These are phyloP conservation scores for Fusarium musae DNA, from an alignment of 2,329 filamentous ascomycete species.

Conservation along the genomic window DNA sequence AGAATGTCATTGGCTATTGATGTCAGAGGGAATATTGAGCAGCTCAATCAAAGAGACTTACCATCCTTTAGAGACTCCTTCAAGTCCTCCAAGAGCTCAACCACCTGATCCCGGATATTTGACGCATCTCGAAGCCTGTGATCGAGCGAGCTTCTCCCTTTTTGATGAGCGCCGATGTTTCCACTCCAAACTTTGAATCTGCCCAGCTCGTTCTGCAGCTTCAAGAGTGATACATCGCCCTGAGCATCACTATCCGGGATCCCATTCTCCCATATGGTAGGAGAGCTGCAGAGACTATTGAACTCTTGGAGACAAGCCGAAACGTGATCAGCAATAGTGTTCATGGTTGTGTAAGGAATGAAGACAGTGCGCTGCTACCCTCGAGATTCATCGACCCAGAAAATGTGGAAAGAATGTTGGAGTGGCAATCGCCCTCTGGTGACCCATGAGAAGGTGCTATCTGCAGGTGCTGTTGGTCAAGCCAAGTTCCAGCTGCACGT, in stretches of 20 bases:
- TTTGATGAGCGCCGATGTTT: slow-evolving; percentile 1
- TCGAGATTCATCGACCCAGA: rapidly evolving
- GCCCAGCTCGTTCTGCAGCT: not conserved
- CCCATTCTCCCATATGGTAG: rapidly evolving
- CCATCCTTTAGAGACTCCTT: not conserved
- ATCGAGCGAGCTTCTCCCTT: slow-evolving; percentile 1
- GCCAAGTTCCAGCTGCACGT: not conserved
- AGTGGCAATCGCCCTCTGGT: rapidly evolving
- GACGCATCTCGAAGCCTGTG: slow-evolving; percentile 22
- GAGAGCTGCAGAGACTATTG: not conserved
- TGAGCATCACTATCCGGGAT: rapidly evolving
- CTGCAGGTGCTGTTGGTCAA: not conserved
- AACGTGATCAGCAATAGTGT: not conserved
- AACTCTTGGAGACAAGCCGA: not conserved
- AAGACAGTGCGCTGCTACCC: too few relatives aligned
- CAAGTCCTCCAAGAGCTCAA: not conserved
- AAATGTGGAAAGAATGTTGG: rapidly evolving
- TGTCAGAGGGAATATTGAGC: rapidly evolving
- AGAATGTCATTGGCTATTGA: not conserved
- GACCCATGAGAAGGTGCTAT: rapidly evolving
- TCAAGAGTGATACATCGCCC: rapidly evolving
- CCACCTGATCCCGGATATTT: not conserved
- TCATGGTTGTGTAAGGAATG: not conserved
- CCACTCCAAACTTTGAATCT: slow-evolving; percentile 27
- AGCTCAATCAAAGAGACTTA: rapidly evolving